A percentile compares a stretch with the other conserved stretches of the same genome.
Conservation (phyloP, 768 basidiomycete species). For the Jaapia argillacea region DNA sequence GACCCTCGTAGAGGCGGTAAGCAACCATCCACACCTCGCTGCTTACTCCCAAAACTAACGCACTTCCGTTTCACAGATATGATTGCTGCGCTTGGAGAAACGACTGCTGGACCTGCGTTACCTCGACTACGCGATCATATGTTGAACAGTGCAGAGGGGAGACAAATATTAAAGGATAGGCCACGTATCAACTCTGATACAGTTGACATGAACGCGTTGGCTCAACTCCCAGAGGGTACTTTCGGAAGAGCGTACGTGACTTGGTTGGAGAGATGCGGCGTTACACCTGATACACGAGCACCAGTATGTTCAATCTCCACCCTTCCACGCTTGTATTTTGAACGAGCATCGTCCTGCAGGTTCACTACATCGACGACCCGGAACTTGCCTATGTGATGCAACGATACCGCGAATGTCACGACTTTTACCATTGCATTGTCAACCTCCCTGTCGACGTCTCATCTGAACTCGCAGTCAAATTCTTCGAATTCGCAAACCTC, state of each 20-base stretch:
- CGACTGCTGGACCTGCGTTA: conserved; percentile 75
- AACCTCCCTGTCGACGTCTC: conserved; percentile 83
- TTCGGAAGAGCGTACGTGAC: conserved; percentile 81
- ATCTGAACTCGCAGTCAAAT: conserved; percentile 90
- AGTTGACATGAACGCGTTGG: conserved; percentile 61
- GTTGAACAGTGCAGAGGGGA: conserved; percentile 73
- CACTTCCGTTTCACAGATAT: too few relatives aligned
- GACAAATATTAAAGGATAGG: conserved; percentile 72
- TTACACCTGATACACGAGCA: conserved; percentile 92
- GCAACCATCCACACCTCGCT: conserved; percentile 15
- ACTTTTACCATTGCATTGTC: conserved; percentile 91
- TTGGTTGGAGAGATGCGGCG: conserved; percentile 82
- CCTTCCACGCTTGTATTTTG: too few relatives aligned
- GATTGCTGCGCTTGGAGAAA: conserved; percentile 90
- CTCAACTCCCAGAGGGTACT: conserved; percentile 62
- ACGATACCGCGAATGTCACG: conserved; percentile 95
- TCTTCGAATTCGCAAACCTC: conserved; percentile 89
- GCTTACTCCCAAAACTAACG: too few relatives aligned
- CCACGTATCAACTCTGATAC: conserved; percentile 74
- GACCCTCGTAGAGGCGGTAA: conserved; percentile 81
- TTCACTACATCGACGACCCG: conserved; percentile 89
- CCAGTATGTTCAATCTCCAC: conserved; percentile 49
- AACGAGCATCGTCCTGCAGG: too few relatives aligned
- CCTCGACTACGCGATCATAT: conserved; percentile 68
- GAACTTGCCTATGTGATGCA: conserved; percentile 98